Evolutionary conservation across 257 asterid species (phyloP).

Genomic region (Mitragyna speciosa): DNA sequence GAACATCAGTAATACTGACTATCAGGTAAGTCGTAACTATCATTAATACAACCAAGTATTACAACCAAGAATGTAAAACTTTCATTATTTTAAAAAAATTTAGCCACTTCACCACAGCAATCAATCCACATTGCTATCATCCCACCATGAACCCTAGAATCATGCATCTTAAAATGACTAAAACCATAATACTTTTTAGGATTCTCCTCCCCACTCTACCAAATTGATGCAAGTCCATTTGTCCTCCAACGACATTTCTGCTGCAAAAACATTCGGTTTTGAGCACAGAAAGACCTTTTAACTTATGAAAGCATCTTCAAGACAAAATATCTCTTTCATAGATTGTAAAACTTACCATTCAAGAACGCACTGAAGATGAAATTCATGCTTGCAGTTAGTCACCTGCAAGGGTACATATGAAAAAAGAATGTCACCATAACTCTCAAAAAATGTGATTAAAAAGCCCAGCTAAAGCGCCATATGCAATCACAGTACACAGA

Average conservation of each 20-base stretch:
- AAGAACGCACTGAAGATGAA: slow-evolving; percentile 88
- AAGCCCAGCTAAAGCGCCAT: not conserved
- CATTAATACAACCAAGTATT: not conserved
- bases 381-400: slow-evolving; percentile 89
- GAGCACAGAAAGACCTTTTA: not conserved
- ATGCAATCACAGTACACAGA: slow-evolving; percentile 6
- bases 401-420: slow-evolving; percentile 42
- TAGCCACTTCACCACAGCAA: not conserved
- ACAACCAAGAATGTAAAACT: not conserved
- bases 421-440: not conserved
- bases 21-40: not conserved
- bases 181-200: not conserved
- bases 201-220: not conserved
- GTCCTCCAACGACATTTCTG: not conserved
- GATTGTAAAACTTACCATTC: slow-evolving; percentile 53
- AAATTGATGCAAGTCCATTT: too few species aligned
- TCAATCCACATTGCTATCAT: not conserved
- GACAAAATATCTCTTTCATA: not conserved
- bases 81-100: not conserved
- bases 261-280: not conserved
- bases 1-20: not conserved
- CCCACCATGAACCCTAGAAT: not conserved
- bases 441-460: slow-evolving; percentile 4
- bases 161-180: not conserved
- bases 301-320: not conserved